Base-by-base conservation (phyloP, 345 rosid genomes). In the Nasturtium officinale region DNA sequence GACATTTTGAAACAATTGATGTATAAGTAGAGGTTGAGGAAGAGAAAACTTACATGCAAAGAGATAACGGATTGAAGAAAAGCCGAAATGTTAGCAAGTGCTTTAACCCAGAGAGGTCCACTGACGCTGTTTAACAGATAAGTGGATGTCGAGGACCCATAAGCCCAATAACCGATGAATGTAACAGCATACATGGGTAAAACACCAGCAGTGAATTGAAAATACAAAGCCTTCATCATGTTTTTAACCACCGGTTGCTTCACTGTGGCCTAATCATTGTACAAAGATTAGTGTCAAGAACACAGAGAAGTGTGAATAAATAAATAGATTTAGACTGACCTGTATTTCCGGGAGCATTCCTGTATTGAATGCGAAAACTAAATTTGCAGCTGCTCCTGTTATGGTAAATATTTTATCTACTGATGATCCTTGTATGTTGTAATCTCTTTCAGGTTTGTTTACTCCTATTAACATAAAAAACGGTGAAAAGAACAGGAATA, bases 321-420 rank as follows among this genome's bases (percentile, higher is more conserved):
- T 12, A 26, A n/a, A 43, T 42, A 43, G 3, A 15, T 15, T n/a
- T 9, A 63, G 45, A 21, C 78, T 42, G 4, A 80, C 86, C 37
- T 83, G 83, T 63, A 95, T 95, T 79, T 95, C 99, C 17, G 96
- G 98, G 43, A 91, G 96, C 99, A 95, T 95, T 78, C 99, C 99
- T 0, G 98, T 91, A 58, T 95, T 95, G 63, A 84, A 95, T 62
- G 96, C 96, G 60, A 91, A 95, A 38, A 95, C 90, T 2, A 95
- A 88, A 83, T 62, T 95, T 53, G 98, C 96, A 50, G 85, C 65
- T 69, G 96, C 97, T 45, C 98, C 96, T 3, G 89, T 86, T 56
- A 83, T 85, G 11, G 89, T 77, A 79, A 90, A 95, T 55, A 90
- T 65, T 82, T 79, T 85, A 80, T 74, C 35, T 1, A 61, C 11